Base-by-base conservation (phyloP, 495 filamentous ascomycete species). In the Echria macrotheca region DNA sequence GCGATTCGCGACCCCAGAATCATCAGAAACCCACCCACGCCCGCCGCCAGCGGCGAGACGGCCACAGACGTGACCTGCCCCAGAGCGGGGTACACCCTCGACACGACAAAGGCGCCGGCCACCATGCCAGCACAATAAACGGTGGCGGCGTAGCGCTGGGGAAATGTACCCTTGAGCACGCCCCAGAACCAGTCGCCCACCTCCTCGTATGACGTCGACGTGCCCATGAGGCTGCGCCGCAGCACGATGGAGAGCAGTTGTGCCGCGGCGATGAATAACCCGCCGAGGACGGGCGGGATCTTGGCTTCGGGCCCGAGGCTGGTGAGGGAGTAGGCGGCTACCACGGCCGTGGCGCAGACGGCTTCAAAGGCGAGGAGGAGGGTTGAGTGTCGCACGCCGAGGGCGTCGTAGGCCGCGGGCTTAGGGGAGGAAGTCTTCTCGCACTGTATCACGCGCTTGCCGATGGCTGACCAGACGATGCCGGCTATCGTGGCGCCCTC, bases 171-270 rank as follows among this genome's bases (percentile, higher is more conserved):
- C n/a, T 56, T 54, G 26, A 60, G 26, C 4, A 58, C 7, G 54
- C 67, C 65, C 64, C 63, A 70, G 52, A 79, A 57, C 55, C 64
- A 69, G 26, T 68, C 64, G 1, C 76, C 76, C 15, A 72, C 49
- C 49, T 80, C 69, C 49, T 80, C 77, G 39, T 73, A 80, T 1
- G 69, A 67, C 10, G 64, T 64, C 14, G 74, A 76, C n/a, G 74
- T 71, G 26, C 78, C 79, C 14, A 81, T 52, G 29, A 78, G 60
- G 22, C 56, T 58, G 5, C 54, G 54, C 12, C 71, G 66, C 25
- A 71, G 37, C 3, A 72, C 12, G n/a, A 76, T 44, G 15, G 70
- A 76, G 5, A 67, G 46, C 1, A 70, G 44, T 51, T 82, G 79
- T 11, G 74, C 69, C 0, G 56, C 57, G 0, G 70, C 77, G 32